These are phyloP conservation scores for Seiridium unicorne DNA, from an alignment of 2,329 filamentous ascomycete genomes.

Conservation along the genomic window DNA sequence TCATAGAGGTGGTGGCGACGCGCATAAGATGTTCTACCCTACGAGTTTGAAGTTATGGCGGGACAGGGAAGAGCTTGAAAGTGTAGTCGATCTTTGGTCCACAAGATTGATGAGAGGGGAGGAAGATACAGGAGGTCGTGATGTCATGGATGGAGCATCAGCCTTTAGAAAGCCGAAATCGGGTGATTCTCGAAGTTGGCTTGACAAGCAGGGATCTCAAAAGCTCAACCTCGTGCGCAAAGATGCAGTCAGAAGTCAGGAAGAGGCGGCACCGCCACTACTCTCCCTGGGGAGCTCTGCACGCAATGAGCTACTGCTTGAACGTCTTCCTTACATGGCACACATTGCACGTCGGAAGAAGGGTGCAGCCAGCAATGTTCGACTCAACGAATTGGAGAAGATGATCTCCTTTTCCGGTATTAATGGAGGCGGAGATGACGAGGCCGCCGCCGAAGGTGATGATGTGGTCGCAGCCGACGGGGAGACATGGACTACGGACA, in stretches of 20 bases:
- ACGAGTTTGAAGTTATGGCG: constrained; percentile 81
- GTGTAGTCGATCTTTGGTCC: constrained; percentile 68
- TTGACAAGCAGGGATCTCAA: constrained; percentile 15
- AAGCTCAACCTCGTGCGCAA: constrained; percentile 18
- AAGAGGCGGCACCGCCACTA: constrained; percentile 32
- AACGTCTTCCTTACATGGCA: constrained; percentile 83
- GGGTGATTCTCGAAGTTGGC: constrained; percentile 21
- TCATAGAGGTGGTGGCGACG: constrained; percentile 51
- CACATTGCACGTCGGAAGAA: constrained; percentile 53
- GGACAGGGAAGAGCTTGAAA: constrained; percentile 77
- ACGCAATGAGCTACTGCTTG: constrained; percentile 73
- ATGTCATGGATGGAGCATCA: constrained; percentile 43
- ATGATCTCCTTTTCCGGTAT: constrained; percentile 67
- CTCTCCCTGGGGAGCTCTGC: constrained; percentile 64
- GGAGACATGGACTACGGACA: constrained; percentile 62
- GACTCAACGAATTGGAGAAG: constrained; percentile 45
- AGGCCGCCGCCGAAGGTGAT: constrained; percentile 30
- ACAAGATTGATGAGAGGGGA: constrained; percentile 58
- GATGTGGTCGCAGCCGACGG: constrained; percentile 36
- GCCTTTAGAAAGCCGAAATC: constrained; percentile 46
- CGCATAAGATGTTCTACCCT: constrained; percentile 91
- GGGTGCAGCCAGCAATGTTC: neutral
- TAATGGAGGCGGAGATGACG: constrained; percentile 31
- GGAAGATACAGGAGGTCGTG: constrained; percentile 35
- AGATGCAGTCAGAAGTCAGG: constrained; percentile 15